These are phyloP conservation scores for Podosphaera leucotricha DNA, from an alignment of 2,329 filamentous ascomycete species.

Conservation along the genomic window DNA sequence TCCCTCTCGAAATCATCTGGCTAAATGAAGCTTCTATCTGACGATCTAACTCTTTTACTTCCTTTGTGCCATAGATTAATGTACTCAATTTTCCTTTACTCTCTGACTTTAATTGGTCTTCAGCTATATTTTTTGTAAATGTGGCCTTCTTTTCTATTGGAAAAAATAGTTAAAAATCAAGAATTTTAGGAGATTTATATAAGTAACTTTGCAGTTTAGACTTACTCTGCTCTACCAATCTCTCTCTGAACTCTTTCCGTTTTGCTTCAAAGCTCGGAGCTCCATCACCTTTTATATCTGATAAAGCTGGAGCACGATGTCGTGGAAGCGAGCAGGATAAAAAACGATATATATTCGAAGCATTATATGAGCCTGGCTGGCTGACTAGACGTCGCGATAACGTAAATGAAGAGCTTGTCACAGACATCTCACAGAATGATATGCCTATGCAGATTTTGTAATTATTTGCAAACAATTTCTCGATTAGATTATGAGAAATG, in stretches of 20 bases:
- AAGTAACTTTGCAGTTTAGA: no score
- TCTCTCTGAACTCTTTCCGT: conserved; percentile 70
- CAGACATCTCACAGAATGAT: no score
- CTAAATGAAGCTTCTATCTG: conserved; percentile 94
- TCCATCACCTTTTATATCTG: conserved; percentile 55
- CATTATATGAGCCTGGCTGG: no score
- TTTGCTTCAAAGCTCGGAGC: conserved; percentile 57
- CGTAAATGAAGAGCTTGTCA: no score
- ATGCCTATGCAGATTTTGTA: not conserved
- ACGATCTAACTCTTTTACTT: conserved; percentile 78
- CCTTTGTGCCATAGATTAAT: conserved; percentile 90
- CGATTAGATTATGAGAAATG: no score
- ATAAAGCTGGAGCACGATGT: conserved; percentile 48
- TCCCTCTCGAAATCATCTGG: conserved; percentile 80
- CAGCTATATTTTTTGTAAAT: conserved; percentile 14
- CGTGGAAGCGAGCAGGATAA: conserved; percentile 21
- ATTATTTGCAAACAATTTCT: not conserved
- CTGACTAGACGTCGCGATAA: no score
- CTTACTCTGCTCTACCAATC: conserved; percentile 52
- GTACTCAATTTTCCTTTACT: conserved; percentile 55
- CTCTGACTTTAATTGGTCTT: conserved; percentile 31
- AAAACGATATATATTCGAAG: conserved; percentile 3
- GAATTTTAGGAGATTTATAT: no score
- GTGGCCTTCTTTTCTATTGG: no score
- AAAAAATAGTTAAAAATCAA: no score